phyloP scores from a whole-genome alignment of 768 basidiomycete genomes.

The Boletus pseudopeckii region DNA sequence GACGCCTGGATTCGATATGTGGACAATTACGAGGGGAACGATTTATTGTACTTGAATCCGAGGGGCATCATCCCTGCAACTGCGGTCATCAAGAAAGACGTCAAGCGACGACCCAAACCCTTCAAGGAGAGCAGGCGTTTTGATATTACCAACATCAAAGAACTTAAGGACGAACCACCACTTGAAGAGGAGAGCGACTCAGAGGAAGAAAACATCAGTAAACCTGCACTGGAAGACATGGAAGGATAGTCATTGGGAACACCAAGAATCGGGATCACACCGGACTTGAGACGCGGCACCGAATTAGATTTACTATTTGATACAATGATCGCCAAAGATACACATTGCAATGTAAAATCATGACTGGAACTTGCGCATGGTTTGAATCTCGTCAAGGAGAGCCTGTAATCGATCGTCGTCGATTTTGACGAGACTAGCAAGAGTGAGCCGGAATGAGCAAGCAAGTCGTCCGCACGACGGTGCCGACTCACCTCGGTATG shows the following conservation, averaged over 20 bases:
- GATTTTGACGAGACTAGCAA: constrained; percentile 70
- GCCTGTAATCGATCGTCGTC: constrained; percentile 85
- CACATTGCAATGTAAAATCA: constrained; percentile 30
- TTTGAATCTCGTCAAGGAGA: constrained; percentile 83
- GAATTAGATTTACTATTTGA: constrained; percentile 3
- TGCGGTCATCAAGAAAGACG: constrained; percentile 62
- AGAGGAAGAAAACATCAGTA: constrained; percentile 41
- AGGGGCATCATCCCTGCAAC: constrained; percentile 71
- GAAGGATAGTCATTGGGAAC: constrained; percentile 36
- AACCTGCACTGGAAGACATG: constrained; percentile 46
- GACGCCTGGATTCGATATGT: constrained; percentile 80
- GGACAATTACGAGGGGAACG: constrained; percentile 72
- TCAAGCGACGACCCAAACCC: constrained; percentile 48
- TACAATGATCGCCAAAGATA: background rate
- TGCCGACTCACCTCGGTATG: constrained; percentile 65
- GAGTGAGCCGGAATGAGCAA: background rate
- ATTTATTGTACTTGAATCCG: constrained; percentile 74
- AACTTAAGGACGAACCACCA: constrained; percentile 25
- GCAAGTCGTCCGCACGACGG: background rate
- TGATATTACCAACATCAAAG: constrained; percentile 49
- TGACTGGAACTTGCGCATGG: constrained; percentile 86
- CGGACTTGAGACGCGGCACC: background rate
- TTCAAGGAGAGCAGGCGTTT: constrained; percentile 71
- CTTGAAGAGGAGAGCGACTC: constrained; percentile 42
- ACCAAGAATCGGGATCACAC: background rate